Base-by-base conservation (phyloP, 768 basidiomycete species). In the Auricularia cornea region DNA sequence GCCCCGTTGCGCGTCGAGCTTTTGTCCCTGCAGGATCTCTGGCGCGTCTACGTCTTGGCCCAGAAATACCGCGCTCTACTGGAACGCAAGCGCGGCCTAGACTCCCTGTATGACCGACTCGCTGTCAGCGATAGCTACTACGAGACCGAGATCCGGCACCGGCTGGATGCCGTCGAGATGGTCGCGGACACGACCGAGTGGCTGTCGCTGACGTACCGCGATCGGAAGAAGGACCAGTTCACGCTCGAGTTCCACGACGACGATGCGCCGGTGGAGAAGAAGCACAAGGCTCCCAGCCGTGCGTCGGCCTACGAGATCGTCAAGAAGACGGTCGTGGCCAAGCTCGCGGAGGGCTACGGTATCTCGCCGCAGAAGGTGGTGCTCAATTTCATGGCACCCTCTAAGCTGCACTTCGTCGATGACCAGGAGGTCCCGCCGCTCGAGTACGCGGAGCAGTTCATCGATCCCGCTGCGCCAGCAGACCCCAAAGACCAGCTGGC, bases 121-220 rank as follows among this genome's bases (percentile, higher is more conserved):
- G 83, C 83, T 48, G 77, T 86, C 56, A 76, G 79, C 38, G 92
- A 94, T 68, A 80, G 84, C 51, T 93, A 94, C 70, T 94, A 90
- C 72, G 83, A 87, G 67, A 79, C 81, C 54, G 83, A 89, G 63
- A 80, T 94, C 65, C 74, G 80, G 64, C 81, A 84, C 40, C 82
- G 83, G 66, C 79, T 90, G 41, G 88, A 92, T 67, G 87, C 85
- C 62, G 87, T 94, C 48, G 97, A 99, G 74, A 82, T 91, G 65
- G 89, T 95, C 26, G 87, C 90, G 3, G 97, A 99, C 69, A 84
- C 90, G 11, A 88, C 89, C 0, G 95, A 95, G 70, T 99, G 94
- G 94, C 72, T 99, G 59, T 77, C 83, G 28, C 83, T 93, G 82
- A 90, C 89, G 73, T 91, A 92, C 76, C 88, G 90, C 69, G 83